A percentile compares a stretch with the other conserved stretches of the same genome.
These are phyloP conservation scores for Starmerella riodocensis DNA, from an alignment of 805 yeast genomes.

Conservation along the genomic window DNA sequence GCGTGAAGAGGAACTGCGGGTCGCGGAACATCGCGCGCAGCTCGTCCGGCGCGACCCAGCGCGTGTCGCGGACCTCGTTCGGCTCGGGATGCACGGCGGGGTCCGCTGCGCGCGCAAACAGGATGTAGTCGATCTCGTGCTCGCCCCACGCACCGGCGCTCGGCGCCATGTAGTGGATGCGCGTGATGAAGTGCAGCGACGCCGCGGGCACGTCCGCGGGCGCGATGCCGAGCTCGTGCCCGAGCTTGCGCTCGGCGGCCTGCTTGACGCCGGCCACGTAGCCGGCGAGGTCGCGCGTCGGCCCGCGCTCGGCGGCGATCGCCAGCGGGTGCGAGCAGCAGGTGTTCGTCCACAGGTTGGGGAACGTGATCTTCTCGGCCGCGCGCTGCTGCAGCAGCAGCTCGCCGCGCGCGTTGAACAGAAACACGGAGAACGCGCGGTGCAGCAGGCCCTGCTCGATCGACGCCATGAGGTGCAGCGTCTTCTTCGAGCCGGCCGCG, in stretches of 20 bases:
- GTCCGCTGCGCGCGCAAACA: constrained; percentile 54
- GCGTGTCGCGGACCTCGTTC: constrained; percentile 75
- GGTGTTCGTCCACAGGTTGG: constrained; percentile 96
- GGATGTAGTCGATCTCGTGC: constrained; percentile 91
- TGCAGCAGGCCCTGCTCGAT: constrained; percentile 79
- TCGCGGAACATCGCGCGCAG: constrained; percentile 68
- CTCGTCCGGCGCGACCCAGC: constrained; percentile 57
- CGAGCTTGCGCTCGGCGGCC: constrained; percentile 86
- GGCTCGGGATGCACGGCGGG: constrained; percentile 42
- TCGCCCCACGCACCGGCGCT: constrained; percentile 84
- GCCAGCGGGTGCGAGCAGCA: constrained; percentile 97
- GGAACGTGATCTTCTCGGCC: constrained; percentile 89
- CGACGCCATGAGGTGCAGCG: constrained; percentile 70
- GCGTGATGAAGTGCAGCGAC: constrained; percentile 67
- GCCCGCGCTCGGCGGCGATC: constrained; percentile 65
- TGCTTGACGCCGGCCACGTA: constrained; percentile 66
- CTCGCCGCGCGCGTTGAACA: constrained; percentile 65
- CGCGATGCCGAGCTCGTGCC: constrained; percentile 83
- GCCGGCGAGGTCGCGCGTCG: constrained; percentile 32
- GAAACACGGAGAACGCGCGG: constrained; percentile 91
- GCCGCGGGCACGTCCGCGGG: constrained; percentile 45
- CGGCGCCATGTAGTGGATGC: constrained; percentile 87
- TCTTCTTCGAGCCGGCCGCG: constrained; percentile 88
- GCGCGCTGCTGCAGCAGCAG: constrained; percentile 91
- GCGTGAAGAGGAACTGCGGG: constrained; percentile 62